Percentiles rank a stretch among this genome's conserved stretches.
These are phyloP conservation scores for Globisporangium cederbergense DNA, from an alignment of 352 stramenopile genomes.

Conservation along the genomic window DNA sequence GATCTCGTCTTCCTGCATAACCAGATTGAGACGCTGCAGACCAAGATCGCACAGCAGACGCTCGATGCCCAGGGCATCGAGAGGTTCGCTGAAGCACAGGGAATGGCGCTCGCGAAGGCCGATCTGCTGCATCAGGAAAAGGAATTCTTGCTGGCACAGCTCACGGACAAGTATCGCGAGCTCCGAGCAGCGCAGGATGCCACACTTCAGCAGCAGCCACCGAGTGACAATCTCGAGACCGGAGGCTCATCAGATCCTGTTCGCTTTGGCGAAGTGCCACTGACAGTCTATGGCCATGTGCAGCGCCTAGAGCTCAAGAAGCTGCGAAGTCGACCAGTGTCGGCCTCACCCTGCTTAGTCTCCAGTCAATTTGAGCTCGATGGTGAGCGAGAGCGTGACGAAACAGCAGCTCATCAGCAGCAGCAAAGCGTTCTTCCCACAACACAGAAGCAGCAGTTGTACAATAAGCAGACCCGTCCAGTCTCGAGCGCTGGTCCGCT, in stretches of 20 bases:
- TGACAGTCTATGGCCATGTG: slow-evolving; percentile 51
- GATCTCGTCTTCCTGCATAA: slow-evolving; percentile 41
- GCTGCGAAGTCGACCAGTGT: slow-evolving; percentile 23
- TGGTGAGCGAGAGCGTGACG: slow-evolving; percentile 9
- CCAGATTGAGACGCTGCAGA: slow-evolving; percentile 23
- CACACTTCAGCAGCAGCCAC: background rate
- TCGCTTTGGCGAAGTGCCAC: slow-evolving; percentile 18
- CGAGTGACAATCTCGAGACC: slow-evolving; percentile 8
- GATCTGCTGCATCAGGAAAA: slow-evolving; percentile 54
- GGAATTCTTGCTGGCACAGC: slow-evolving; percentile 45
- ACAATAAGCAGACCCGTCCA: background rate
- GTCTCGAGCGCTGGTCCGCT: slow-evolving; percentile 12
- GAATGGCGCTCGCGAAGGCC: slow-evolving; percentile 31
- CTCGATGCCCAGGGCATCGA: slow-evolving; percentile 10
- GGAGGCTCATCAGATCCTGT: background rate
- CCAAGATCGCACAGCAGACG: slow-evolving; percentile 24
- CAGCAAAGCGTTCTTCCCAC: background rate
- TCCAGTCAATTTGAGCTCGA: background rate
- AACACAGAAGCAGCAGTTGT: background rate
- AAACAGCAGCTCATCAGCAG: background rate
- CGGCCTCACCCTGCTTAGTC: slow-evolving; percentile 20
- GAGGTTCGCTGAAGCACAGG: slow-evolving; percentile 21
- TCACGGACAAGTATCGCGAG: slow-evolving; percentile 43
- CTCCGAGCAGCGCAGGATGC: slow-evolving; percentile 24
- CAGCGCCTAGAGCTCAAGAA: slow-evolving; percentile 42